A percentile compares a stretch with the other conserved stretches of the same genome.
Conservation (phyloP, 1,284 basidiomycete species). For the Flammula alnicola region DNA sequence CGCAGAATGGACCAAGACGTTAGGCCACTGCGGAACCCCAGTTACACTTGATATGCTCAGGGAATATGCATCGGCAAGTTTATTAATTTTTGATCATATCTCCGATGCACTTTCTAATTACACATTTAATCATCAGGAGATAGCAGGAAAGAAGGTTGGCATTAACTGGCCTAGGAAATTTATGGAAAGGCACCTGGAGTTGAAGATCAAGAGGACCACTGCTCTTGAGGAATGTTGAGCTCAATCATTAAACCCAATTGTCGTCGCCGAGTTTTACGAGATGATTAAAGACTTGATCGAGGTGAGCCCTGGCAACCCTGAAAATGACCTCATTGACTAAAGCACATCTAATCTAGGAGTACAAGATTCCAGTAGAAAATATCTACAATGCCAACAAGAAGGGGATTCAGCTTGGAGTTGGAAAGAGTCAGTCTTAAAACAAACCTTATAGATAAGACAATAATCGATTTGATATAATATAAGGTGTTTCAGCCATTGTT, state of each 20-base stretch:
- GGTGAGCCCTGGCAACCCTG: no score
- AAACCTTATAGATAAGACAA: not conserved
- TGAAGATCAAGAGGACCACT: conserved; percentile 28
- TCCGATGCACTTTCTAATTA: no score
- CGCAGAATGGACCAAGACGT: conserved; percentile 31
- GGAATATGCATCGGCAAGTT: conserved; percentile 26
- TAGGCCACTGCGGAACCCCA: conserved; percentile 25
- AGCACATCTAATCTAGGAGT: no score
- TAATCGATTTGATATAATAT: not conserved
- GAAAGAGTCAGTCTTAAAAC: conserved; percentile 22
- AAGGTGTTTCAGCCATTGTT: conserved; percentile 30
- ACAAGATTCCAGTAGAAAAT: conserved; percentile 33
- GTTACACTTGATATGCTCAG: conserved; percentile 18
- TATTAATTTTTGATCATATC: no score
- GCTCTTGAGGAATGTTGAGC: conserved; percentile 34
- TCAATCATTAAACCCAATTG: conserved; percentile 27
- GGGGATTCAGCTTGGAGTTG: conserved; percentile 40
- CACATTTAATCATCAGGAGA: no score
- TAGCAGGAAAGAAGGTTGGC: conserved; percentile 24
- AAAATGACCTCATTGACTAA: no score
- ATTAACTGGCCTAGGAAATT: conserved; percentile 26
- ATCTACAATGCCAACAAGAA: conserved; percentile 49
- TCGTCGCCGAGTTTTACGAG: conserved; percentile 29
- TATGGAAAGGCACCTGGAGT: conserved; percentile 26
- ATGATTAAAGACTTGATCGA: conserved; percentile 27